These are phyloP conservation scores for Trypanosomatidae sp. DNA, from an alignment of 208 protist genomes.

Conservation along the genomic window DNA sequence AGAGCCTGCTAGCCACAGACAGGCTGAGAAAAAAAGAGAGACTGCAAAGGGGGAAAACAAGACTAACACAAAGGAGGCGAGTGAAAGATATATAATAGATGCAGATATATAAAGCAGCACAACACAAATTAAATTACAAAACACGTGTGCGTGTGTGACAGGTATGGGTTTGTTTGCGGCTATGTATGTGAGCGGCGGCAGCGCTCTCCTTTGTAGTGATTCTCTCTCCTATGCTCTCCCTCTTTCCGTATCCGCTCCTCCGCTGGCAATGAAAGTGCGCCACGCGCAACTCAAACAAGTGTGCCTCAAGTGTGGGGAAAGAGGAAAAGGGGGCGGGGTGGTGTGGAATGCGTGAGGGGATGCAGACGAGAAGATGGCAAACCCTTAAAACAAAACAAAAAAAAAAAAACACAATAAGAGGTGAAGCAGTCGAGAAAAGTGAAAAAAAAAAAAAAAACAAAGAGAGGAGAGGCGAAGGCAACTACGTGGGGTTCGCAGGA, in stretches of 20 bases:
- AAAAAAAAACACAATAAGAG: not conserved
- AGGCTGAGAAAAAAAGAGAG: not conserved
- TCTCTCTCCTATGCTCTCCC: not conserved
- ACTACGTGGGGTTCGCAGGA: not conserved
- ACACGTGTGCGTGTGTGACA: not conserved
- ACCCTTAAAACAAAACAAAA: not conserved
- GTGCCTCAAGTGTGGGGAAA: not conserved
- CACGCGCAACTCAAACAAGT: not conserved
- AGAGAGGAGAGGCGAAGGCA: not conserved
- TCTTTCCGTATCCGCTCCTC: not conserved
- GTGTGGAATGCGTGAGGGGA: not conserved
- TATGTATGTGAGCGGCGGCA: not conserved
- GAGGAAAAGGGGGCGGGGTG: not conserved
- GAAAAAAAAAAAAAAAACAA: not conserved
- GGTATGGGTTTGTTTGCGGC: not conserved
- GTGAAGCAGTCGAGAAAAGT: conserved; percentile 1
- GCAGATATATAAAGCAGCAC: not conserved
- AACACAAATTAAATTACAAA: not conserved
- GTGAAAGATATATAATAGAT: not conserved
- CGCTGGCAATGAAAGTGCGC: not conserved
- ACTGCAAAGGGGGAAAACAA: not conserved
- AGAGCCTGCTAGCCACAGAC: not conserved
- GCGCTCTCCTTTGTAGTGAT: not conserved
- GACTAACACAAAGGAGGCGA: not conserved
- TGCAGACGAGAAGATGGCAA: not conserved